A percentile compares a stretch with the other conserved stretches of the same genome.
Conservation (phyloP, 2,329 filamentous ascomycete genomes). For the Elsinoe necatrix region DNA sequence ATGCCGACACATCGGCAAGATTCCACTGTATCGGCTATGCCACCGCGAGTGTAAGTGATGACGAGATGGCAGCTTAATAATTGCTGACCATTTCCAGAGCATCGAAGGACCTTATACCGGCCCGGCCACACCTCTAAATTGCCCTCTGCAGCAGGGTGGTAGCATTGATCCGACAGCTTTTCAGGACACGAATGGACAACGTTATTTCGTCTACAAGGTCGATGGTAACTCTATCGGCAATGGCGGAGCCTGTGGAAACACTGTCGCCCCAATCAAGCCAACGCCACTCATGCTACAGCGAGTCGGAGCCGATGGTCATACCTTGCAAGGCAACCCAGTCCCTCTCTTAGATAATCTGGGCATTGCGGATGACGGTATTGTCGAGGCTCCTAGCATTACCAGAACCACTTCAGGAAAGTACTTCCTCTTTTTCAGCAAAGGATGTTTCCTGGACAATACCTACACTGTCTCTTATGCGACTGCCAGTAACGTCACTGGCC, state of each 20-base stretch:
- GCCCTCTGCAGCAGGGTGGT: conserved; percentile 24
- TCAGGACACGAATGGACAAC: conserved; percentile 22
- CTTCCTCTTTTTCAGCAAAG: conserved; percentile 26
- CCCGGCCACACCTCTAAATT: conserved; percentile 21
- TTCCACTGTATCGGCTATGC: conserved; percentile 28
- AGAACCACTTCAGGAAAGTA: conserved; percentile 22
- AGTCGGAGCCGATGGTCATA: conserved; percentile 27
- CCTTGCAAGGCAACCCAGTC: conserved; percentile 23
- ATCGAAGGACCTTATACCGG: conserved; percentile 25
- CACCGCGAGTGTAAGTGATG: conserved; percentile 17
- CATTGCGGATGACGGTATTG: conserved; percentile 25
- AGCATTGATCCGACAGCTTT: conserved; percentile 27
- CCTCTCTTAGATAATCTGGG: conserved; percentile 27
- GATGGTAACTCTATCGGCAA: conserved; percentile 26
- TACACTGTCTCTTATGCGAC: conserved; percentile 28
- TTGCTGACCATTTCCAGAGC: background rate
- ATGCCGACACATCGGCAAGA: conserved; percentile 17
- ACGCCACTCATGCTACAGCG: conserved; percentile 29
- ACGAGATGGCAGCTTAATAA: background rate
- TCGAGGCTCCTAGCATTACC: conserved; percentile 28
- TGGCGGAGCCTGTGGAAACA: conserved; percentile 25
- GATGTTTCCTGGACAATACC: conserved; percentile 21
- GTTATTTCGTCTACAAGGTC: conserved; percentile 27
- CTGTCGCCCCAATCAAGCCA: conserved; percentile 24
- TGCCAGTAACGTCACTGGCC: conserved; percentile 20